Evolutionary conservation across 164 flowering plant species (phyloP), one percentile per base, ranked within the genome.

Genomic region (Houttuynia cordata): DNA sequence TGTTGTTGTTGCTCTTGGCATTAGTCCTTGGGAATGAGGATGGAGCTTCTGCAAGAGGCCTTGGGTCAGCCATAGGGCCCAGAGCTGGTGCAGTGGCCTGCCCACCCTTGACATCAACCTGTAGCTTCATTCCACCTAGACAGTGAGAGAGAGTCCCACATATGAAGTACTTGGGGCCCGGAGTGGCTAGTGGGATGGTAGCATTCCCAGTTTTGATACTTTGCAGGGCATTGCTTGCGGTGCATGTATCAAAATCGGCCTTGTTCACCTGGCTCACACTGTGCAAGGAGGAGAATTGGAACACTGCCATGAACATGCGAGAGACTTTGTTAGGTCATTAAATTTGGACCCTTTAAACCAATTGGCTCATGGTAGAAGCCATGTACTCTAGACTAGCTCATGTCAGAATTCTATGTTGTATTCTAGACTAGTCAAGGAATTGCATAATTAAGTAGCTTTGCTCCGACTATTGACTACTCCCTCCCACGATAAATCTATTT

Each of bases 271-370:
- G 74, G 41, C 66, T 70, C 68, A 84, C 63, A 58, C 72, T 80
- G 60, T 86, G 67, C 45, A 62, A 56, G 9, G 86, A 76, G 8
- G 93, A 83, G 70, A 81, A 83, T 45, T 78, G 96, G 71, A 91
- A 91, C 65, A 70, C 96, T 88, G 67, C 50, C 34, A 56, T 56
- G 30, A 23, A 47, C 40, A 24, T 9, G 25, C 37, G 9, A 22
- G 37, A 53, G 23, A 41, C n/a, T n/a, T n/a, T 30, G 37, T 30
- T 30, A 30, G 2, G 37, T 6, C 37, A 30, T 30, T 30, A 2
- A 30, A 30, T 30, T 30, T 2, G 37, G 37, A 6, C 37, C 37
- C 37, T 30, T 6, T 30, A 30, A 6, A 30, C 37, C 37, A 30
- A 6, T 6, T 30, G 6, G 37, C 37, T 30, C 37, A 30, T 30